Evolutionary conservation across 2,329 filamentous ascomycete genomes (phyloP), one percentile per base, ranked within the genome.

Genomic region (Rhynchosporium graminicola): DNA sequence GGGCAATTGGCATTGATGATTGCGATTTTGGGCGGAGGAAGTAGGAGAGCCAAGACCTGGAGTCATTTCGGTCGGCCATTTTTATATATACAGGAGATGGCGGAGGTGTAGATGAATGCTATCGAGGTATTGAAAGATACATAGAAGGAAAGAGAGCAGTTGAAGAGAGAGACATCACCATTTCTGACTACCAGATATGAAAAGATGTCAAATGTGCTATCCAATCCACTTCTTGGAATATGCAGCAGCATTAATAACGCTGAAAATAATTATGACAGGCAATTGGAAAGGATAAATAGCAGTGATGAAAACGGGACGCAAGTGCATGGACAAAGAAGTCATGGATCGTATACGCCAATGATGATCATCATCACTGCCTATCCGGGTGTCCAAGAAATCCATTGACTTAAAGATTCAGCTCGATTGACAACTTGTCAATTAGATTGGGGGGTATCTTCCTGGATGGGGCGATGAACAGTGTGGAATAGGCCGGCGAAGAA

Each of bases 41-140:
- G 36, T 68, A 68, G 28, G 70, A 65, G 38, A 73, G 60, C 71
- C 72, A 72, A 38, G 68, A 69, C 48, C 68, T 68, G 26, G 61
- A 61, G 62, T 70, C 70, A 15, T 62, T 65, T 9, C 59, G 64
- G 42, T 68, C 65, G 55, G 62, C 65, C 67, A 68, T 71, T 13
- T 8, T 57, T 12, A 46, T 15, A 15, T 26, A n/a, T 45, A 7
- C 20, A 40, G 20, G 45, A 50, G 26, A 20, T 13, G 26, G 3
- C n/a, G 20, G 12, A 40, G 33, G 9, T 48, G 20, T 10, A 15
- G 50, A 10, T 58, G 45, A 47, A 28, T 48, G 15, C 26, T 36
- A 48, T 20, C 26, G 13, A 48, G 33, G 12, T 20, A 58, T 58
- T 58, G 31, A 50, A 10, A 31, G 7, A 33, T 26, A 51, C 43